phyloP scores from a whole-genome alignment of 2,329 filamentous ascomycete genomes.

The Penicillium aurantiogriseum region DNA sequence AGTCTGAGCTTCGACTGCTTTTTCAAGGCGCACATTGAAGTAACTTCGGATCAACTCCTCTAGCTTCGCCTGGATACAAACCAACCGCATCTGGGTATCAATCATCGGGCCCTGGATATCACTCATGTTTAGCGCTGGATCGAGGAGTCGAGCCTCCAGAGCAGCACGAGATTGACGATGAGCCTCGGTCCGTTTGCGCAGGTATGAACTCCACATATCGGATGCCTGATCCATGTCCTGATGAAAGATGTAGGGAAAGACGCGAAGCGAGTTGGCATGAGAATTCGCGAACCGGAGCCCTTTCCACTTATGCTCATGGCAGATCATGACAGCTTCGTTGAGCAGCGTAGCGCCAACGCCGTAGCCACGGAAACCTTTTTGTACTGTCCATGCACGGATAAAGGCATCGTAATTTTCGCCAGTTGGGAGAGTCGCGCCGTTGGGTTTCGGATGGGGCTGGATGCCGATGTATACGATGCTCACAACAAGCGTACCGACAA shows the following conservation, averaged over 20 bases:
- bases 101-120: too few relatives aligned
- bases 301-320: constrained; percentile 66
- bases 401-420: constrained; percentile 36
- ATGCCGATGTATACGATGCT: constrained; percentile 19
- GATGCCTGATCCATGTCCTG: background rate
- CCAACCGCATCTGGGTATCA: background rate
- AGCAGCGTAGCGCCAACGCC: constrained; percentile 73
- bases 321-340: constrained; percentile 67
- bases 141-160: background rate
- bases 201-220: background rate
- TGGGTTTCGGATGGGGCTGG: background rate
- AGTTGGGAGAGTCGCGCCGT: background rate
- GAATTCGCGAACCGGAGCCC: constrained; percentile 69
- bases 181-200: background rate
- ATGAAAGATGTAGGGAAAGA: constrained; percentile 53
- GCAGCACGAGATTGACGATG: background rate
- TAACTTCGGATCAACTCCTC: background rate
- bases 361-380: constrained; percentile 64
- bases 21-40: background rate
- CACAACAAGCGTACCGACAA: constrained; percentile 71
- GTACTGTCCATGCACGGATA: constrained; percentile 80
- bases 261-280: constrained; percentile 70
- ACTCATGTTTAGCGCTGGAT: background rate
- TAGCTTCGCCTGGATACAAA: background rate
- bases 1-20: background rate